Percentiles rank a stretch among this genome's conserved stretches.
Evolutionary conservation across 441 rosid species (phyloP).

Genomic region (Bruguiera hainesii): DNA sequence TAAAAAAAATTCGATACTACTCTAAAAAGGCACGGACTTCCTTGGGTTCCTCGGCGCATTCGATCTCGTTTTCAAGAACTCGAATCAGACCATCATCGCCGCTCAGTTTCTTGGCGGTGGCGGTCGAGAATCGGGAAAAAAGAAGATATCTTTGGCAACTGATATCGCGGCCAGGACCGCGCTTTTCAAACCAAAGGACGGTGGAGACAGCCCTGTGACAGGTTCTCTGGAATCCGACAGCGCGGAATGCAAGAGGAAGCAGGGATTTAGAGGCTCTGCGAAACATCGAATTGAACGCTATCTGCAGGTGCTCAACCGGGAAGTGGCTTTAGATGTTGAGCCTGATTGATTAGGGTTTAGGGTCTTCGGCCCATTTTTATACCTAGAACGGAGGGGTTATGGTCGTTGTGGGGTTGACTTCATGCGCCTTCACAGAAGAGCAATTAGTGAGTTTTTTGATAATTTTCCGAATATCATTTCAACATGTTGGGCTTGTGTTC

Average conservation of each 20-base stretch:
- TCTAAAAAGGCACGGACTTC: constrained; percentile 11
- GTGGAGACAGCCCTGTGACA: constrained; percentile 31
- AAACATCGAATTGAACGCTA: constrained; percentile 41
- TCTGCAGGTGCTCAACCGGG: constrained; percentile 14
- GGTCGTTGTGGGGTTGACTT: too few relatives aligned
- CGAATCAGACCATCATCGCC: constrained; percentile 42
- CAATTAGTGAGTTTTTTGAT: too few relatives aligned
- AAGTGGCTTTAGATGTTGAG: constrained; percentile 8
- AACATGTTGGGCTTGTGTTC: too few relatives aligned
- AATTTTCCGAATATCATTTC: too few relatives aligned
- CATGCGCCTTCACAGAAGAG: too few relatives aligned
- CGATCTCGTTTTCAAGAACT: constrained; percentile 53
- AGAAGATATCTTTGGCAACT: constrained; percentile 24
- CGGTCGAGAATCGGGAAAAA: constrained; percentile 35
- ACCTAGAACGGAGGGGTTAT: too few relatives aligned
- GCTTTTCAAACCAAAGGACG: constrained; percentile 22
- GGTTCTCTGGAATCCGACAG: constrained; percentile 34
- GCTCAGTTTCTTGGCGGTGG: constrained; percentile 15
- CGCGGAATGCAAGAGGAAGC: constrained; percentile 40
- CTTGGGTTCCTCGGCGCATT: constrained; percentile 42
- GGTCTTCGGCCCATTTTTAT: constrained; percentile 7
- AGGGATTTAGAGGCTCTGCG: constrained; percentile 49
- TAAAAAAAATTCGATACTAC: not conserved
- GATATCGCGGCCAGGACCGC: constrained; percentile 19
- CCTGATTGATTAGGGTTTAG: constrained; percentile 27